Evolutionary conservation across 2,329 filamentous ascomycete species (phyloP), one percentile per base, ranked within the genome.

Genomic region (Penicillium griseofulvum): DNA sequence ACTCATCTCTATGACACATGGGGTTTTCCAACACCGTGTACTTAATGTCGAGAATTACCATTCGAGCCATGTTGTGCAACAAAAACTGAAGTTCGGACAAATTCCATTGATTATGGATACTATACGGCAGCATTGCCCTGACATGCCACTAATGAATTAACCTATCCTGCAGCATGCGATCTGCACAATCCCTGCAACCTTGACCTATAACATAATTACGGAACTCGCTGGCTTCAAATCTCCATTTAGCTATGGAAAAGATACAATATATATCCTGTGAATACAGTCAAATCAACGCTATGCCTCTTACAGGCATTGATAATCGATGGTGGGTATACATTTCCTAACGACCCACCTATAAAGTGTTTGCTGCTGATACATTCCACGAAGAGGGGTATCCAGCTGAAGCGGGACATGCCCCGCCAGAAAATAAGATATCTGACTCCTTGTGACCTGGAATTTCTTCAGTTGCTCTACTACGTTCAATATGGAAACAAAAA

Each of bases 61-160:
- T 60, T 22, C 19, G n/a, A 14, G 56, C 54, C n/a, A 62, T 57
- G 51, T 10, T 59, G 14, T 54, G 26, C 29, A 1, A 49, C 28
- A 19, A 37, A 50, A 9, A 19, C 3, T 8, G 9, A 7, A 24
- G 16, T 19, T 31, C 26, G 2, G 26, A 6, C 16, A 10, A 17
- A 22, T 17, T 16, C 42, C 17, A 9, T 37, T 39, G 16, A 26
- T 28, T 31, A 22, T 29, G 16, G 9, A 29, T 11, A 11, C 12
- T 11, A 34, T 17, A 26, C 31, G 1, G 9, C 37, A 24, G 26
- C 9, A 9, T 29, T 31, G 6, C 16, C 19, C 16, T 43, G 6
- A 38, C 19, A 10, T 42, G 10, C 24, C 26, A 49, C 34, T 49
- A 49, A 24, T 42, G 19, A 28, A 41, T 22, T 22, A 37, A 14